These are phyloP conservation scores for Termitomyces sp. DNA, from an alignment of 768 basidiomycete species.

Conservation along the genomic window DNA sequence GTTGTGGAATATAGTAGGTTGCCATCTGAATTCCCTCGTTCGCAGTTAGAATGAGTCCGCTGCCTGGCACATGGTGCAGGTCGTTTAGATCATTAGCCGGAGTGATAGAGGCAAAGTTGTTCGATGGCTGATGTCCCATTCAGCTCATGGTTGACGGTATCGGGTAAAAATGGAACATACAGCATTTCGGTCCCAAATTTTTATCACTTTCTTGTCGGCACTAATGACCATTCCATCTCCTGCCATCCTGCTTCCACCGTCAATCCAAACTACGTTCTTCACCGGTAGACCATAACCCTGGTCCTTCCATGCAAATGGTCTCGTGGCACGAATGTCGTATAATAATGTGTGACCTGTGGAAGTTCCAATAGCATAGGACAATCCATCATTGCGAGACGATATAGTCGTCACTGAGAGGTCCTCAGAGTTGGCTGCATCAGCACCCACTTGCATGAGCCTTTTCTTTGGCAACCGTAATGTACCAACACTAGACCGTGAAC, in stretches of 20 bases:
- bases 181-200: conserved; percentile 88
- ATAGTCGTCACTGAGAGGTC: conserved; percentile 75
- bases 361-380: conserved; percentile 92
- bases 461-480: conserved; percentile 53
- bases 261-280: conserved; percentile 82
- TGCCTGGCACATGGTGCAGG: conserved; percentile 83
- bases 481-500: conserved; percentile 74
- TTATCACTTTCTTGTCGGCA: conserved; percentile 95
- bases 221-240: conserved; percentile 86
- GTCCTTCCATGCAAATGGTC: conserved; percentile 85
- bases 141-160: neutral
- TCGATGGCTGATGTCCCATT: conserved; percentile 49
- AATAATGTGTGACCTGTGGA: conserved; percentile 92
- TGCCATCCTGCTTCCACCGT: conserved; percentile 78
- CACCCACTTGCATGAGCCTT: conserved; percentile 39
- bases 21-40: conserved; percentile 98
- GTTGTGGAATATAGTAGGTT: conserved; percentile 90
- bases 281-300: conserved; percentile 95
- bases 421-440: conserved; percentile 20
- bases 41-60: conserved; percentile 85
- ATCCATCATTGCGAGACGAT: conserved; percentile 78
- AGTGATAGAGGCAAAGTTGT: conserved; percentile 90
- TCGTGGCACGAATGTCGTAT: conserved; percentile 86
- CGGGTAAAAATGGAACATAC: conserved; percentile 36
- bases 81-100: conserved; percentile 88